Evolutionary conservation across 23 red algal species (phyloP).

Genomic region (Gracilaria caudata): DNA sequence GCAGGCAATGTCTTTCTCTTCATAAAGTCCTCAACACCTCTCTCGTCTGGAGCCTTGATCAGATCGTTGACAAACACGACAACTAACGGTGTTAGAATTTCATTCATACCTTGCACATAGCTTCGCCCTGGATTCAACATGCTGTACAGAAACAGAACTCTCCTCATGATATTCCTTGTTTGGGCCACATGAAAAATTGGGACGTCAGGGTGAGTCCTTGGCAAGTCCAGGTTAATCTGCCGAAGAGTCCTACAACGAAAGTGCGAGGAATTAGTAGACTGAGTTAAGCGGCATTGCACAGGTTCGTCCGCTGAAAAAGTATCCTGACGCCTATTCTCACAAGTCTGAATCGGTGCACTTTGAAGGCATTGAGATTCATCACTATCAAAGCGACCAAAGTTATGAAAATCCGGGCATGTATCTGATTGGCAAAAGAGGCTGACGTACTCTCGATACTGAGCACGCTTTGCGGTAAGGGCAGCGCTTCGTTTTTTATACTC

Average conservation of each 20-base stretch:
- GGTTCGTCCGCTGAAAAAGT: neutral
- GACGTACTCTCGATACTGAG: constrained; percentile 56
- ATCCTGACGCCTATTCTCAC: neutral
- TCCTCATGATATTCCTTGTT: constrained; percentile 61
- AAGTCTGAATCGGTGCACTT: neutral
- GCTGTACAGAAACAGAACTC: constrained; percentile 84
- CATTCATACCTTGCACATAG: constrained; percentile 99
- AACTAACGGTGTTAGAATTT: constrained; percentile 85
- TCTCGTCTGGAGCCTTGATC: constrained; percentile 4
- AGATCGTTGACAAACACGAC: constrained; percentile 75
- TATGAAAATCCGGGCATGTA: neutral
- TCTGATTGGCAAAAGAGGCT: constrained; percentile 23
- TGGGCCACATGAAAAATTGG: constrained; percentile 74
- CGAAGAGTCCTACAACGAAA: constrained; percentile 39
- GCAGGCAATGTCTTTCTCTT: neutral
- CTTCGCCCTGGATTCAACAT: constrained; percentile 82
- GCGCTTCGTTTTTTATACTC: neutral
- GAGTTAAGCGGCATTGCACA: neutral
- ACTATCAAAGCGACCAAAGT: neutral
- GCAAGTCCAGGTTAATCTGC: constrained; percentile 92
- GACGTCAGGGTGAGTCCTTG: constrained; percentile 75
- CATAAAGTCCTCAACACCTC: constrained; percentile 44
- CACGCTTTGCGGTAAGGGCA: constrained; percentile 40
- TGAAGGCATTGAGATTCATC: constrained; percentile 17
- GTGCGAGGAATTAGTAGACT: neutral